These are phyloP conservation scores for Solanum bulbocastanum DNA, from an alignment of 257 asterid species.

Conservation along the genomic window DNA sequence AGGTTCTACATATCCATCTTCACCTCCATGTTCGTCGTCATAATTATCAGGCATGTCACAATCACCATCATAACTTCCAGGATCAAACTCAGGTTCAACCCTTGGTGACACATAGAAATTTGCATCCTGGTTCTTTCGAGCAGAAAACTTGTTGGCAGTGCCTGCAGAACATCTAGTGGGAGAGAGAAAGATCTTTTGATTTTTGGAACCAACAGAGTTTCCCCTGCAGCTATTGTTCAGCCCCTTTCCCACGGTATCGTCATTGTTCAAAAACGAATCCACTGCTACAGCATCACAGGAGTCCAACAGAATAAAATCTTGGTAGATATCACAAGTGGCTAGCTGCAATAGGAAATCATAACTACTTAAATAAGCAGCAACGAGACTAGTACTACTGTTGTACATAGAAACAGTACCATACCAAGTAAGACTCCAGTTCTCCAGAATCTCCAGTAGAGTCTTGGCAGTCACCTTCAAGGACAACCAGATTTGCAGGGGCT, in stretches of 20 bases:
- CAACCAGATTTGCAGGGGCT: constrained; percentile 85
- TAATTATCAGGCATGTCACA: constrained; percentile 18
- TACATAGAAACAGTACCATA: constrained; percentile 7
- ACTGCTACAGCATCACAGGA: constrained; percentile 59
- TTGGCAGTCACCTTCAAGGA: constrained; percentile 90
- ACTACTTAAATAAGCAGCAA: not conserved
- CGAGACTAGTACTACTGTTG: not conserved
- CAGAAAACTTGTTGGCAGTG: constrained; percentile 31
- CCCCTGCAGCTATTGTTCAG: constrained; percentile 7
- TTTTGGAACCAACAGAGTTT: constrained; percentile 2
- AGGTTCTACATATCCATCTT: constrained; percentile 30
- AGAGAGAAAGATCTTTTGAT: constrained; percentile 45
- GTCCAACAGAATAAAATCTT: constrained; percentile 76
- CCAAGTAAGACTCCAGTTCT: constrained; percentile 92
- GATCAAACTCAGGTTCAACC: not conserved
- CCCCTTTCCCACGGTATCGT: constrained; percentile 33
- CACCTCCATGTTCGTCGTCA: constrained; percentile 27
- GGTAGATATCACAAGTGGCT: constrained; percentile 67
- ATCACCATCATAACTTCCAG: not conserved
- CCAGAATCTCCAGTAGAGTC: constrained; percentile 67
- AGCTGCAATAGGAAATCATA: constrained; percentile 41
- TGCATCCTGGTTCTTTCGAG: constrained; percentile 39
- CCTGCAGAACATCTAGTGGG: constrained; percentile 46
- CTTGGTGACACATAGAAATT: constrained; percentile 26
- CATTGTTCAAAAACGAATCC: constrained; percentile 34